Base-by-base conservation (phyloP, 148 eudicot species). In the Pharnaceum exiguum region DNA sequence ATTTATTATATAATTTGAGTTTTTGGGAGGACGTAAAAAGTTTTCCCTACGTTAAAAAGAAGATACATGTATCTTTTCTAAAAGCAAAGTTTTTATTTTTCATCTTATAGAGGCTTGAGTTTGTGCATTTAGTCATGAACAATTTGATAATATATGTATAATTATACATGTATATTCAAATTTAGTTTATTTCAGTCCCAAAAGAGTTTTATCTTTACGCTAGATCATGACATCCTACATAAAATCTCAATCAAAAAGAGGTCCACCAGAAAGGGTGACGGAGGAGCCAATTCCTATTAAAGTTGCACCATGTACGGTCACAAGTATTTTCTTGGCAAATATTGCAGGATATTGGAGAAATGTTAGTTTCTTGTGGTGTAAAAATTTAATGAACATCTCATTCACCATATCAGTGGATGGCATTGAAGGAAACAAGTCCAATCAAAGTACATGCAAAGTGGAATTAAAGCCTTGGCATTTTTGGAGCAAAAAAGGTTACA, bases 401-500 rank as follows among this genome's bases (percentile, higher is more conserved):
- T 55, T 91, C 36, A 69, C 57, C 57, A 69, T 91, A 3, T 69
- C 76, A 5, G 76, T 91, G 1, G 96, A 91, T 11, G 78, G 79
- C 35, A 26, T 59, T 10, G 87, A 77, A 29, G 70, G 58, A 10
- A 79, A 71, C 1, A 32, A 45, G 13, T 46, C 65, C 45, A 60
- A 22, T 4, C 71, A 71, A 40, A 71, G 84, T 2, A 65, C 84
- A 7, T 91, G 96, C 80, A 91, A 87, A 63, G 79, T 91, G 12
- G 98, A 87, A 55, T 55, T 91, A 33, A 87, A 87, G 40, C 89
- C 96, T 5, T 91, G 98, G 96, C 86, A 87, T 60, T 85, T 91
- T 45, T 91, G 98, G 98, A 75, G 86, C 55, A 81, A 73, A 37
- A 87, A 81, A 53, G 94, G 98, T 10, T 82, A 77, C 69, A 91